Percentiles rank a stretch among this genome's conserved stretches.
Conservation (phyloP, 768 basidiomycete genomes). For the Trichaptum fuscoviolaceum region DNA sequence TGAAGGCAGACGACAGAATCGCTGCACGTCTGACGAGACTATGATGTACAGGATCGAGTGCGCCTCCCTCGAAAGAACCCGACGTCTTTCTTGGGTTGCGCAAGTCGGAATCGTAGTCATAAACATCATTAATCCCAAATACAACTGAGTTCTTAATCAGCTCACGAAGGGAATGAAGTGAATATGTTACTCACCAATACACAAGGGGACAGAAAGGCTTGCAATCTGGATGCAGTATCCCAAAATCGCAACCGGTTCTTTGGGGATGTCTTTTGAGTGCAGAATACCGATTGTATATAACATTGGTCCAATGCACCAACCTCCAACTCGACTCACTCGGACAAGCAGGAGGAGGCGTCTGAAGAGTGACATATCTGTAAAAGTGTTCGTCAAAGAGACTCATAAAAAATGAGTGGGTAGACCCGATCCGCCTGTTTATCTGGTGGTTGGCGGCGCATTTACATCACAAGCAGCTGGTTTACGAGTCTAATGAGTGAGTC, state of each 20-base stretch:
- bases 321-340: slow-evolving; percentile 12
- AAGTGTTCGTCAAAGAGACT: too few species aligned
- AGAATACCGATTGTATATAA: slow-evolving; percentile 15
- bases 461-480: too few species aligned
- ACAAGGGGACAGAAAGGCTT: slow-evolving; percentile 13
- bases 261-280: slow-evolving; percentile 11
- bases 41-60: slow-evolving; percentile 14
- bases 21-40: slow-evolving; percentile 10
- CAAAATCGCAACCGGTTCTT: slow-evolving; percentile 3
- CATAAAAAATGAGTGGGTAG: too few species aligned
- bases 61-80: slow-evolving; percentile 13
- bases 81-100: slow-evolving; percentile 14
- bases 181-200: slow-evolving; percentile 13
- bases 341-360: slow-evolving; percentile 3
- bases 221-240: slow-evolving; percentile 7
- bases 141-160: slow-evolving; percentile 11
- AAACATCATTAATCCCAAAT: slow-evolving; percentile 18
- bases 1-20: slow-evolving; percentile 13
- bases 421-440: too few species aligned
- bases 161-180: background rate
- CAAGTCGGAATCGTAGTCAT: slow-evolving; percentile 14
- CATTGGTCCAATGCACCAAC: slow-evolving; percentile 16
- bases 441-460: too few species aligned
- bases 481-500: too few species aligned
- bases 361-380: background rate